These are phyloP conservation scores for Geosmithia morbida DNA, from an alignment of 2,329 filamentous ascomycete genomes.

Conservation along the genomic window DNA sequence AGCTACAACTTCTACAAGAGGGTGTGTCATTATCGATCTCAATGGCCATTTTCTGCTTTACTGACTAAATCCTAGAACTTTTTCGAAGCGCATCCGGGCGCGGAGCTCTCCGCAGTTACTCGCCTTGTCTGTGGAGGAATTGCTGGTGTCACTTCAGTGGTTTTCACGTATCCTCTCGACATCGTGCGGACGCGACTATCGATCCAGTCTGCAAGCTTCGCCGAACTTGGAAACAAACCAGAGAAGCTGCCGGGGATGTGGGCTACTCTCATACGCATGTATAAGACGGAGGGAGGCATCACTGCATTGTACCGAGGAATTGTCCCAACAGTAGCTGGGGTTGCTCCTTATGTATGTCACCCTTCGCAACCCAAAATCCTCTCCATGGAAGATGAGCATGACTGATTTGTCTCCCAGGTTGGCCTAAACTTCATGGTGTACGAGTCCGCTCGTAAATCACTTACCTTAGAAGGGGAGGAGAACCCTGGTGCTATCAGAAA, in stretches of 20 bases:
- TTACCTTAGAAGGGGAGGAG: conserved; percentile 78
- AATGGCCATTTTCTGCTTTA: background rate
- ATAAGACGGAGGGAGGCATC: conserved; percentile 78
- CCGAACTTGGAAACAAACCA: conserved; percentile 50
- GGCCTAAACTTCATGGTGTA: conserved; percentile 99
- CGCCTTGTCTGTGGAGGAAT: conserved; percentile 81
- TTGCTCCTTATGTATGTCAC: conserved; percentile 69
- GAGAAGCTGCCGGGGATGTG: conserved; percentile 83
- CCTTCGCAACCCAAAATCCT: background rate
- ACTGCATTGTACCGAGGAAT: conserved; percentile 87
- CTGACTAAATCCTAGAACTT: conserved; percentile 34
- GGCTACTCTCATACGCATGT: conserved; percentile 69
- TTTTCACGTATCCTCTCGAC: conserved; percentile 89
- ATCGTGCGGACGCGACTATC: conserved; percentile 93
- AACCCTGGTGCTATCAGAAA: conserved; percentile 72
- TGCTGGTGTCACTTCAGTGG: conserved; percentile 90
- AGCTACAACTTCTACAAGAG: conserved; percentile 96
- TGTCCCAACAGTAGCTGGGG: conserved; percentile 82
- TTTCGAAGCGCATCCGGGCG: conserved; percentile 63
- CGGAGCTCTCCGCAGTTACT: conserved; percentile 56
- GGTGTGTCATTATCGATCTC: conserved; percentile 28
- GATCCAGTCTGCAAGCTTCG: conserved; percentile 95
- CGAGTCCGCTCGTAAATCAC: conserved; percentile 67
- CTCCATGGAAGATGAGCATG: background rate
- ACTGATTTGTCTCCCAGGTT: conserved; percentile 38